A percentile compares a stretch with the other conserved stretches of the same genome.
These are phyloP conservation scores for Setaria italica DNA, from an alignment of 202 grass and related monocot species.

Conservation along the genomic window DNA sequence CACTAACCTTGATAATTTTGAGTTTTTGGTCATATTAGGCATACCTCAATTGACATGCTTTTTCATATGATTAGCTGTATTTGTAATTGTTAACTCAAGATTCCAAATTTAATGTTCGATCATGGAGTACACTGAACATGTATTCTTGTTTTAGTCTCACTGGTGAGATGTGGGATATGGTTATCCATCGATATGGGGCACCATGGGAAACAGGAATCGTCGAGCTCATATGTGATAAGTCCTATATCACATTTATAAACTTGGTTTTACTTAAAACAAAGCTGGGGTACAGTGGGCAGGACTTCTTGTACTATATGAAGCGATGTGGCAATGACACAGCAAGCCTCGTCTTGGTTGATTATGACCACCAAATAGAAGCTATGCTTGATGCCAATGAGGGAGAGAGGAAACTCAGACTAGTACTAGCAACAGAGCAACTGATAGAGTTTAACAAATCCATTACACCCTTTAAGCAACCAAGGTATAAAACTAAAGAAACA, in stretches of 20 bases:
- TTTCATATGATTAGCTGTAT: no score
- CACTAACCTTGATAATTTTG: no score
- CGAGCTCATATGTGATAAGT: neutral
- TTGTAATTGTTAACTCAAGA: no score
- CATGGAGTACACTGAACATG: no score
- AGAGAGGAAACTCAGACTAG: neutral
- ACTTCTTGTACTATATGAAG: neutral
- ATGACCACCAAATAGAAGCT: neutral
- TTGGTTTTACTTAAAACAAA: neutral
- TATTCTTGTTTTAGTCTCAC: neutral
- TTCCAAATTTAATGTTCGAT: no score
- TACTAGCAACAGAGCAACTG: neutral
- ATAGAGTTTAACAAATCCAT: neutral
- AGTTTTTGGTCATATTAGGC: no score
- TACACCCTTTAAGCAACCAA: neutral
- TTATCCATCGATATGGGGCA: neutral
- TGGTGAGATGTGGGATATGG: conserved; percentile 6
- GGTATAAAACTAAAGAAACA: no score
- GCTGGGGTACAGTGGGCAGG: neutral
- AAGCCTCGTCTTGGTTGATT: neutral
- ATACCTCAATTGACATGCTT: no score
- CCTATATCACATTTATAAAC: neutral
- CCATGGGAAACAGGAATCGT: rapidly evolving
- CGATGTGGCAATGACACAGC: neutral
- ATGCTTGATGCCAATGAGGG: neutral